Percentiles rank a stretch among this genome's conserved stretches.
These are phyloP conservation scores for Pulveroboletus sp. DNA, from an alignment of 768 basidiomycete genomes.

Conservation along the genomic window DNA sequence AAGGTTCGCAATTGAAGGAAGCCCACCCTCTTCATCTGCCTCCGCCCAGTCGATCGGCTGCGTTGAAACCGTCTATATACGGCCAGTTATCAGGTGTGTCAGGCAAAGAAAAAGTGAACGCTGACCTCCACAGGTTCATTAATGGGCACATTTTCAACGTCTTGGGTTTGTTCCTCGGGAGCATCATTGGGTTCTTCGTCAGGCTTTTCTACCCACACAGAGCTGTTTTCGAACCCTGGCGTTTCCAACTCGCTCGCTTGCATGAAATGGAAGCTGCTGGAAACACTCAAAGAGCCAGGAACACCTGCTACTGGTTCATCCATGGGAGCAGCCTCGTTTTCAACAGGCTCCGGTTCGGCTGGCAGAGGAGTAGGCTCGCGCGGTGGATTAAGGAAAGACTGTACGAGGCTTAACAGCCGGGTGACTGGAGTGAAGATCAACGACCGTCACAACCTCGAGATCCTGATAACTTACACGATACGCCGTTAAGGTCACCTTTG, in stretches of 20 bases:
- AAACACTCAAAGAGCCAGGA: slow-evolving; percentile 34
- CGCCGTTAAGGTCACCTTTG: slow-evolving; percentile 54
- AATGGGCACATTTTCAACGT: slow-evolving; percentile 1
- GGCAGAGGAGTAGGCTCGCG: slow-evolving; percentile 31
- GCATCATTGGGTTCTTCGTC: slow-evolving; percentile 28
- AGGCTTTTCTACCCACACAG: slow-evolving; percentile 53
- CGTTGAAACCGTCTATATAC: slow-evolving; percentile 15
- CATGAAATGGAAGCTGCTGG: slow-evolving; percentile 73
- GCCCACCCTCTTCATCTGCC: slow-evolving; percentile 69
- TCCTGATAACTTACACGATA: slow-evolving; percentile 50
- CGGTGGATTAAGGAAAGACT: slow-evolving; percentile 49
- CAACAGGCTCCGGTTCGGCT: slow-evolving; percentile 27
- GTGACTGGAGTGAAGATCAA: slow-evolving; percentile 41
- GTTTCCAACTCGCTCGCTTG: slow-evolving; percentile 74
- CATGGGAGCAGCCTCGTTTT: slow-evolving; percentile 26
- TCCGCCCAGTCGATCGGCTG: slow-evolving; percentile 72
- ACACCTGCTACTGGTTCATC: slow-evolving; percentile 38
- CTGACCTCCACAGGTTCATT: slow-evolving; percentile 30
- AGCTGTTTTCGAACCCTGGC: slow-evolving; percentile 44
- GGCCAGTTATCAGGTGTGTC: neutral
- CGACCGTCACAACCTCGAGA: slow-evolving; percentile 2
- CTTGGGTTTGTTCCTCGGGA: slow-evolving; percentile 17
- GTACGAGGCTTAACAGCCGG: slow-evolving; percentile 54
- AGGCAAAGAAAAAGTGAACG: neutral
- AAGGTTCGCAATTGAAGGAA: slow-evolving; percentile 72